A percentile compares a stretch with the other conserved stretches of the same genome.
These are phyloP conservation scores for Obelidium mucronatum DNA, from an alignment of 192 early-diverging fungal genomes.

Conservation along the genomic window DNA sequence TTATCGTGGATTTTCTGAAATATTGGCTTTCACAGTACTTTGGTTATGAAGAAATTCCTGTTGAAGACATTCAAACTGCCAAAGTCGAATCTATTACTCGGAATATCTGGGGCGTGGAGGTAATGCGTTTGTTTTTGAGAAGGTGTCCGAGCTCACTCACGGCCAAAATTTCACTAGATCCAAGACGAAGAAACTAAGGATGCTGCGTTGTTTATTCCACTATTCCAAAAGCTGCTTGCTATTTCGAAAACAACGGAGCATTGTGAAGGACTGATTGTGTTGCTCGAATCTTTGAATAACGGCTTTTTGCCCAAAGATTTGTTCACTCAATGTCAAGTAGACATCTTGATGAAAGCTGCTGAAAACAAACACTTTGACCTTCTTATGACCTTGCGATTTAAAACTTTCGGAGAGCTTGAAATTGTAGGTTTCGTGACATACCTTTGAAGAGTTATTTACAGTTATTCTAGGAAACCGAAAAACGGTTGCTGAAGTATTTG, in stretches of 20 bases:
- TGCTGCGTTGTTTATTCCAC: background rate
- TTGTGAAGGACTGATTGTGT: conserved; percentile 4
- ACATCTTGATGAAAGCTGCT: background rate
- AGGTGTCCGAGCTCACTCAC: background rate
- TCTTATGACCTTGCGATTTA: conserved; percentile 12
- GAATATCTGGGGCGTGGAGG: conserved; percentile 39
- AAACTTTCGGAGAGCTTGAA: too few relatives aligned
- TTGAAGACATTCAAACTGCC: conserved; percentile 31
- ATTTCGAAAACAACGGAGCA: background rate
- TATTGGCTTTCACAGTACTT: conserved; percentile 33
- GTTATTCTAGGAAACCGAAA: background rate
- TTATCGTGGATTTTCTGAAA: too few relatives aligned
- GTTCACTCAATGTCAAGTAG: background rate
- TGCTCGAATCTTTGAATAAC: background rate
- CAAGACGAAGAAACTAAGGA: background rate
- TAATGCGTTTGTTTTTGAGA: background rate
- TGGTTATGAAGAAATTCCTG: conserved; percentile 23
- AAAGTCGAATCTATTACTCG: conserved; percentile 34
- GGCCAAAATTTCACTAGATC: background rate
- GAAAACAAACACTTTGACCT: background rate
- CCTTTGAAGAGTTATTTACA: background rate
- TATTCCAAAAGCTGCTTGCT: conserved; percentile 20
- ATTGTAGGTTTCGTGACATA: too few relatives aligned
- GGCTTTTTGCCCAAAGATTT: conserved; percentile 2
- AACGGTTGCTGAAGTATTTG: background rate